Evolutionary conservation across 768 basidiomycete species (phyloP), one percentile per base, ranked within the genome.

Genomic region (Leccinum pellstonianum): DNA sequence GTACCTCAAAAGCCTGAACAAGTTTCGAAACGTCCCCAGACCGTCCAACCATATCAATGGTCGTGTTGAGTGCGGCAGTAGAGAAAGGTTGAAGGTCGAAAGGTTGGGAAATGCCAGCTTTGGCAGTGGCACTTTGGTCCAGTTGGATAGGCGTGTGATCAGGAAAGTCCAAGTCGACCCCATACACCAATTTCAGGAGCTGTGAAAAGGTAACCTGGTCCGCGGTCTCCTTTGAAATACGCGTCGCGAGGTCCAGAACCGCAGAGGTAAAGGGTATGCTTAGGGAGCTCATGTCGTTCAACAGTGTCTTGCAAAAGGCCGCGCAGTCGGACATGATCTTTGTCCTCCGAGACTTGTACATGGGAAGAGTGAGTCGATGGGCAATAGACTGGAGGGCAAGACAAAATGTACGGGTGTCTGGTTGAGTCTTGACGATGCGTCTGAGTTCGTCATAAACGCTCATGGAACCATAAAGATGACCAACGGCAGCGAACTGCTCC

Each of bases 1-100:
- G 83, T 29, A 89, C 85, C 64, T 93, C 91, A 66, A 92, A 93
- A 1, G 86, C 80, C 66, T 85, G 83, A 5, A 93, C 81, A 68
- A 93, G 80, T 64, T 83, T 85, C 4, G 88, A 84, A 41, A 89
- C 72, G 55, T 86, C 74, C 12, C 83, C 81, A 17, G 79, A 66
- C 9, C 80, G 80, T 14, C 90, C 90, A 9, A 91, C 80, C 66
- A 86, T 79, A 58, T 91, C 87, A 62, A 94, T 74, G 50, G 84
- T 83, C 17, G 86, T 88, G 72, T 91, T 91, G 43, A 94, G 82
- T 2, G 87, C 83, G 19, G 82, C 70, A 7, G 84, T 86, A 15
- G 87, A 84, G 64, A 89, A 81, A 4, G 79, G 80, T 19, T 81
- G 78, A 12, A 27, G 77, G 76, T n/a, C 57, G 19, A 55, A 55